Percentiles rank a stretch among this genome's conserved stretches.
phyloP scores from a whole-genome alignment of 1,284 basidiomycete species.

The Coriolopsis trogii region DNA sequence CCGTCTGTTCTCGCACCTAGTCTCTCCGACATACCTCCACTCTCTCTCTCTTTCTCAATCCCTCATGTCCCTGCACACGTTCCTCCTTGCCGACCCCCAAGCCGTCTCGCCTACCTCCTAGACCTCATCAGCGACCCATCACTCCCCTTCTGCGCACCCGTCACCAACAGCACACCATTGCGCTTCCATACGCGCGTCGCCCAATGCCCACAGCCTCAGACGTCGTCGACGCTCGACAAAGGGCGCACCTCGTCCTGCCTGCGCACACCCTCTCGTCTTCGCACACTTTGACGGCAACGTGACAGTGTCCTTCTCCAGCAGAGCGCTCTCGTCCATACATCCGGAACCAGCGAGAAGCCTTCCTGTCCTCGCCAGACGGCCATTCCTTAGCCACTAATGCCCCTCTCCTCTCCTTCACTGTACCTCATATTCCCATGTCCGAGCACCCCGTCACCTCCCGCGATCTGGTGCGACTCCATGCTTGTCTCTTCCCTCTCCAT shows the following conservation, averaged over 20 bases:
- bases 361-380: conserved; percentile 18
- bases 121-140: conserved; percentile 11
- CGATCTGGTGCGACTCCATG: background rate
- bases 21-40: conserved; percentile 11
- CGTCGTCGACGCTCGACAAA: too few relatives aligned
- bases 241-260: too few relatives aligned
- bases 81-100: background rate
- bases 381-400: conserved; percentile 11
- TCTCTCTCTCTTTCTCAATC: conserved; percentile 1
- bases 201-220: background rate
- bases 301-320: conserved; percentile 1
- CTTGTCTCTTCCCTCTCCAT: background rate
- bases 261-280: background rate
- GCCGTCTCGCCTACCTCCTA: conserved; percentile 5
- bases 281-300: background rate
- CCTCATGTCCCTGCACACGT: conserved; percentile 5
- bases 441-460: conserved; percentile 10
- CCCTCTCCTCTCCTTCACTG: conserved; percentile 1
- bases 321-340: conserved; percentile 14
- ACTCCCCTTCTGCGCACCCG: too few relatives aligned
- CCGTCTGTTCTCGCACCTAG: background rate
- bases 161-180: conserved; percentile 13
- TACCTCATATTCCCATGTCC: conserved; percentile 8
- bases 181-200: background rate
- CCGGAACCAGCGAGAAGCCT: conserved; percentile 20